Evolutionary conservation across 306 rosid genomes (phyloP).

Genomic region (Albizia julibrissin): DNA sequence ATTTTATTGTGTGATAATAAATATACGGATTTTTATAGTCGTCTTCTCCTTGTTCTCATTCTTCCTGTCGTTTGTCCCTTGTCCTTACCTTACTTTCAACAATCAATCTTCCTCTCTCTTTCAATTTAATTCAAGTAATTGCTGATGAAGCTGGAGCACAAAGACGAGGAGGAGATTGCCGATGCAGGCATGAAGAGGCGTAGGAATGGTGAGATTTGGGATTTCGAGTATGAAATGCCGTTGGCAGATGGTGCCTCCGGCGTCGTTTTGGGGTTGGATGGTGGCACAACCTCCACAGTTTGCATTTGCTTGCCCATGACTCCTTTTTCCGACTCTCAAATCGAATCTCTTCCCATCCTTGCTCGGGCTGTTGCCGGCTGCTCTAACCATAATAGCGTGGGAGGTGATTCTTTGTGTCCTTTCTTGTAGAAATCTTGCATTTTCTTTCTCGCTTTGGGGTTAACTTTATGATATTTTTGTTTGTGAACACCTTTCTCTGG

Average conservation of each 20-base stretch:
- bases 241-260: slow-evolving; percentile 45
- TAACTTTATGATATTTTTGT: neutral
- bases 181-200: slow-evolving; percentile 65
- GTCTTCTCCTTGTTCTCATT: slow-evolving; percentile 35
- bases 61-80: slow-evolving; percentile 15
- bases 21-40: slow-evolving; percentile 10
- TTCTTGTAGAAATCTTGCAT: neutral
- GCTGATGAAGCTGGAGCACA: slow-evolving; percentile 39
- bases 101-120: slow-evolving; percentile 3
- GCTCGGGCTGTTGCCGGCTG: slow-evolving; percentile 89
- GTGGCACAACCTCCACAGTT: slow-evolving; percentile 87
- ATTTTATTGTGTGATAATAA: neutral
- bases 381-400: slow-evolving; percentile 93
- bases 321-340: slow-evolving; percentile 54
- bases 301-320: slow-evolving; percentile 77
- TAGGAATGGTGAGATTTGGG: slow-evolving; percentile 82
- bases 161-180: slow-evolving; percentile 17
- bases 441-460: slow-evolving; percentile 20
- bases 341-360: slow-evolving; percentile 66
- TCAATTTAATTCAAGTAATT: slow-evolving; percentile 16
- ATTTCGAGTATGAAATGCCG: slow-evolving; percentile 66
- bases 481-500: slow-evolving; percentile 4
- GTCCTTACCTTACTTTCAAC: slow-evolving; percentile 32
- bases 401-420: slow-evolving; percentile 50
- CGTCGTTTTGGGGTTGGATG: slow-evolving; percentile 78